phyloP scores from a whole-genome alignment of 148 eudicot genomes.

The Diospyros kaki region DNA sequence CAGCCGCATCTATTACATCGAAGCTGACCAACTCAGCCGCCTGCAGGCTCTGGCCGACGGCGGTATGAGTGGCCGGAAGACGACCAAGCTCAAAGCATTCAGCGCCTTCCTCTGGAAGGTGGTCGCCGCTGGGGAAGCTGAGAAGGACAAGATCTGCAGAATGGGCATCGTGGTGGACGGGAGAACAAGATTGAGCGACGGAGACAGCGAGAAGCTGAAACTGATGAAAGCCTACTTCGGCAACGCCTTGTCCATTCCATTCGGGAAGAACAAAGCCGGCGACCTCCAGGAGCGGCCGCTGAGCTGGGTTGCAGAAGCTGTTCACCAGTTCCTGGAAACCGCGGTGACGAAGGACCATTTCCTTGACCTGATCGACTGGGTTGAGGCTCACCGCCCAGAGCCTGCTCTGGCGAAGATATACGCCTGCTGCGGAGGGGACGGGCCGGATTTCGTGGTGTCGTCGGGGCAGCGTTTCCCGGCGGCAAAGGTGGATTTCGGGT shows the following conservation, averaged over 20 bases:
- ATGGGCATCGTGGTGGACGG: conserved; percentile 81
- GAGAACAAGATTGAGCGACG: conserved; percentile 33
- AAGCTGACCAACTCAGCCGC: conserved; percentile 23
- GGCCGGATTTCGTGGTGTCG: conserved; percentile 61
- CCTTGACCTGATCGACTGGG: conserved; percentile 66
- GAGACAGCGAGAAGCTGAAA: conserved; percentile 20
- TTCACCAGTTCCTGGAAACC: conserved; percentile 36
- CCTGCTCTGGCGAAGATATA: conserved; percentile 43
- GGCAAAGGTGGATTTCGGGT: conserved; percentile 59
- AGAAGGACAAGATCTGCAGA: conserved; percentile 21
- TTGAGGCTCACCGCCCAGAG: conserved; percentile 61
- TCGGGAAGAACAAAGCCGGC: conserved; percentile 27
- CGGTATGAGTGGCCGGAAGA: not conserved
- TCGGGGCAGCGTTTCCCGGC: conserved; percentile 61
- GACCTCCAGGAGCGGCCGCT: conserved; percentile 39
- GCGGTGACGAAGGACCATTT: conserved; percentile 57
- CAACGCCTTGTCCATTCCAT: conserved; percentile 60
- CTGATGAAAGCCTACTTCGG: conserved; percentile 46
- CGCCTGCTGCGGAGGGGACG: conserved; percentile 26
- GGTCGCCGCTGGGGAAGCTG: conserved; percentile 21
- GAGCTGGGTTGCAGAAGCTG: conserved; percentile 24
- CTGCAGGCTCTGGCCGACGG: conserved; percentile 33
- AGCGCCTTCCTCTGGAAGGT: conserved; percentile 69
- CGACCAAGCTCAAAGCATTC: conserved; percentile 51
- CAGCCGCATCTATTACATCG: conserved; percentile 53